Percentiles rank a stretch among this genome's conserved stretches.
Evolutionary conservation across 2,329 filamentous ascomycete genomes (phyloP).

Genomic region (Aureobasidium uvarum): DNA sequence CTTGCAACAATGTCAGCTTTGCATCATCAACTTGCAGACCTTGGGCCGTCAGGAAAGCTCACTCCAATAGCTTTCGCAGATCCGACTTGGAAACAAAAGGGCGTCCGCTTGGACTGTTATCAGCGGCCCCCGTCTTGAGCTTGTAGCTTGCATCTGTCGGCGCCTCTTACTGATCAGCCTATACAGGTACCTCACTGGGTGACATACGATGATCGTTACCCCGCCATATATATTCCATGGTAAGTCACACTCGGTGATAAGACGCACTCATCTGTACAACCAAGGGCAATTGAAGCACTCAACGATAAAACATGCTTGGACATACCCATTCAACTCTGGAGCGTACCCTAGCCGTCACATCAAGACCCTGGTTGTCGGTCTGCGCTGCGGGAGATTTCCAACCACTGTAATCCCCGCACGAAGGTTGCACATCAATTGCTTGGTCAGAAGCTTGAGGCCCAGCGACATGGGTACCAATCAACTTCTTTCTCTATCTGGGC

Average conservation of each 20-base stretch:
- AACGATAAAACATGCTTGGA: not conserved
- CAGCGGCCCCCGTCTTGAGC: not conserved
- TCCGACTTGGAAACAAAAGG: not conserved
- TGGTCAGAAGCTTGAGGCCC: not conserved
- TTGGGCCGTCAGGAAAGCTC: not conserved
- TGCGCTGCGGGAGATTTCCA: not conserved
- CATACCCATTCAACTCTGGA: not conserved
- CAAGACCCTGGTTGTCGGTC: not conserved
- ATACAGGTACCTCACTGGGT: not conserved
- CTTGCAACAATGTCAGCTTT: not conserved
- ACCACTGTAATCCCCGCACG: not conserved
- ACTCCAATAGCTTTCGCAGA: not conserved
- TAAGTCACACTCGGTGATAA: not conserved
- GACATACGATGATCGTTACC: not conserved
- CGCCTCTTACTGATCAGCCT: not conserved
- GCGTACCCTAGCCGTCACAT: not conserved
- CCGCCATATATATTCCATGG: not conserved
- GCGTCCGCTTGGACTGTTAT: not conserved
- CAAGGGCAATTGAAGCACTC: not conserved
- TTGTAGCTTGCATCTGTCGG: not conserved
- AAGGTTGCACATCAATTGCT: slow-evolving; percentile 11
- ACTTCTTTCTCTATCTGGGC: not conserved
- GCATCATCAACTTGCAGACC: not conserved
- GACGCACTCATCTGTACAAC: not conserved
- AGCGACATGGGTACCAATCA: slow-evolving; percentile 1